Evolutionary conservation across 129 eudicot genomes (phyloP).

Genomic region (Centaurea solstitialis): DNA sequence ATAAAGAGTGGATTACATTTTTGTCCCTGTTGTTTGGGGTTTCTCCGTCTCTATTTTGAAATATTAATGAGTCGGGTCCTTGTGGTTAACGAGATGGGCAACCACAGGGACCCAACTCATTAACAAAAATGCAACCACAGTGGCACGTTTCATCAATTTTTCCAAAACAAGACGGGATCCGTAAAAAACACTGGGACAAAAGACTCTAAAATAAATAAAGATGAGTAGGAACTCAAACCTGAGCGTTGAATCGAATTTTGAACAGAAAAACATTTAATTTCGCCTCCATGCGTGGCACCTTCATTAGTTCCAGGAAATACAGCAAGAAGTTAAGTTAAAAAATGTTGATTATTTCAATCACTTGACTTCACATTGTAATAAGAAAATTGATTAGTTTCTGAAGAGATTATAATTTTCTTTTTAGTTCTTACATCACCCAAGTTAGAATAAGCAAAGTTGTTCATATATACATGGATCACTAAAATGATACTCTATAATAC

Average conservation of each 20-base stretch:
- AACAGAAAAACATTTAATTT: conserved; percentile 73
- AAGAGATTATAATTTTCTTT: not conserved
- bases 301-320: conserved; percentile 89
- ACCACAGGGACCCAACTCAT: not conserved
- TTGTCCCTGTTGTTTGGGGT: not conserved
- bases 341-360: not conserved
- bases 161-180: not conserved
- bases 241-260: conserved; percentile 78
- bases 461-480: conserved; percentile 6
- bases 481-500: conserved; percentile 5
- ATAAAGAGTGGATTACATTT: not conserved
- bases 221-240: conserved; percentile 49
- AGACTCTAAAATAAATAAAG: not conserved
- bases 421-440: not conserved
- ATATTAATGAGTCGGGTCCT: not conserved
- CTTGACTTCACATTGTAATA: not conserved
- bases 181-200: not conserved
- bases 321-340: conserved; percentile 30
- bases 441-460: conserved; percentile 3
- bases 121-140: not conserved
- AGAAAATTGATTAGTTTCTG: not conserved
- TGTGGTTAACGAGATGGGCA: not conserved
- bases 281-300: conserved; percentile 90
- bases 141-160: not conserved
- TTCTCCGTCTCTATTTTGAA: not conserved